Conservation (phyloP, 1,284 basidiomycete species). For the Lentinus polychrous region DNA sequence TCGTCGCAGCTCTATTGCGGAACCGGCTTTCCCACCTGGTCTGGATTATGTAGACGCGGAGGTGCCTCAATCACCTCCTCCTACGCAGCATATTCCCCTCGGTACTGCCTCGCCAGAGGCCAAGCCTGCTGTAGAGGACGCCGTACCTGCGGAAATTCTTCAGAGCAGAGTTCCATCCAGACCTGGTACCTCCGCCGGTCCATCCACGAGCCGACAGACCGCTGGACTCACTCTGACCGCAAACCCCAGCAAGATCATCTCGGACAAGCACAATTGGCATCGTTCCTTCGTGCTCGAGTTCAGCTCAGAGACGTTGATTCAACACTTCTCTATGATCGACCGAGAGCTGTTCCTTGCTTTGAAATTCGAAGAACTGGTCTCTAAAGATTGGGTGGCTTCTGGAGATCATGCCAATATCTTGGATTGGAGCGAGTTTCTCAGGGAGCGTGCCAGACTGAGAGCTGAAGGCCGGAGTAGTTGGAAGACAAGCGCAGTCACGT, state of each 20-base stretch:
- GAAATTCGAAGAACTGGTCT: conserved; percentile 78
- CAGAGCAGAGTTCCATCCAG: conserved; percentile 46
- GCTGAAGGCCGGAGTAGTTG: conserved; percentile 48
- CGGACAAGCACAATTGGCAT: conserved; percentile 33
- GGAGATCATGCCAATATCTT: conserved; percentile 62
- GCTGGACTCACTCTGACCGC: conserved; percentile 15
- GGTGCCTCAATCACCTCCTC: conserved; percentile 3
- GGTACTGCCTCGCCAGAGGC: conserved; percentile 30
- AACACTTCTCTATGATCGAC: conserved; percentile 85
- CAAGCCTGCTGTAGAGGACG: conserved; percentile 52
- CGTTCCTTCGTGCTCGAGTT: conserved; percentile 62
- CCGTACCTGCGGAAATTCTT: conserved; percentile 58
- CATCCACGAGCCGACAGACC: conserved; percentile 13
- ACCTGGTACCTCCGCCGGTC: conserved; percentile 28
- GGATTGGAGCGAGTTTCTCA: conserved; percentile 80
- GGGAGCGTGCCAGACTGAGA: conserved; percentile 67
- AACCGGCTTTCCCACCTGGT: background rate
- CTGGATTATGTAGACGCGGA: conserved; percentile 6
- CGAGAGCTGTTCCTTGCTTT: conserved; percentile 79
- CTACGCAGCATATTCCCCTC: conserved; percentile 1
- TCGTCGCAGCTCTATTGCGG: conserved; percentile 4
- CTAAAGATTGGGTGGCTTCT: conserved; percentile 54
- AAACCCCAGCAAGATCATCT: conserved; percentile 13
- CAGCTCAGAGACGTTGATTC: conserved; percentile 58
- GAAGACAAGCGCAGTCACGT: conserved; percentile 66